Conservation (phyloP, 2,329 filamentous ascomycete species). For the Coniella vitis region DNA sequence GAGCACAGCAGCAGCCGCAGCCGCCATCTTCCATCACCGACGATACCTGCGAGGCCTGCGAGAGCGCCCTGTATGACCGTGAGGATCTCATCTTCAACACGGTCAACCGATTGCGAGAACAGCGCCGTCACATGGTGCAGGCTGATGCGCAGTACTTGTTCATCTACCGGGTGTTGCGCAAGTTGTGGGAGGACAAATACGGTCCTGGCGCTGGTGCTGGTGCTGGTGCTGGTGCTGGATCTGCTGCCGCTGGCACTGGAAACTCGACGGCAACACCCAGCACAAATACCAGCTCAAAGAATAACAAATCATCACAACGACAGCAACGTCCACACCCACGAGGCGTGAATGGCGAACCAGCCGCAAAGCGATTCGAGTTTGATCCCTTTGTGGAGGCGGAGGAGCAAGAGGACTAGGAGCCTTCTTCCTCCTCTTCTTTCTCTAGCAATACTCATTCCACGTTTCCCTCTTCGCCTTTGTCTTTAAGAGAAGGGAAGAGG, state of each 20-base stretch:
- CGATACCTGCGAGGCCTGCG: slow-evolving; percentile 18
- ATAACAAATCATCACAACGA: neutral
- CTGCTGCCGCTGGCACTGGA: too few species aligned
- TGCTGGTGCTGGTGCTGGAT: too few species aligned
- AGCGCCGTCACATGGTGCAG: slow-evolving; percentile 94
- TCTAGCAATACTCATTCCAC: too few species aligned
- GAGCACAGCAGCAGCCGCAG: neutral
- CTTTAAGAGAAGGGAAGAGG: neutral
- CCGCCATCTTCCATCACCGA: too few species aligned
- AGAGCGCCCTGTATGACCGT: slow-evolving; percentile 20
- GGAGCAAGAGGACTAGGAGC: slow-evolving; percentile 21
- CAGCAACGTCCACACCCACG: neutral
- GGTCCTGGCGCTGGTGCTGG: slow-evolving; percentile 20
- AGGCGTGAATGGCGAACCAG: slow-evolving; percentile 33
- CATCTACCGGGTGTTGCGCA: slow-evolving; percentile 77
- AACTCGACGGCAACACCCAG: too few species aligned
- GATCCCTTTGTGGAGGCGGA: slow-evolving; percentile 35
- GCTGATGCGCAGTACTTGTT: slow-evolving; percentile 78
- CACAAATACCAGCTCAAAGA: neutral
- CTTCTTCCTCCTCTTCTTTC: too few species aligned
- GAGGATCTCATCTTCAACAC: slow-evolving; percentile 69
- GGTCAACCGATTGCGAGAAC: slow-evolving; percentile 74
- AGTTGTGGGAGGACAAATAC: slow-evolving; percentile 65
- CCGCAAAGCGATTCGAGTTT: slow-evolving; percentile 47
- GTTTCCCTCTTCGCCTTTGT: too few species aligned